Evolutionary conservation across 2,329 filamentous ascomycete genomes (phyloP).

Genomic region (Calonectria ilicicola): DNA sequence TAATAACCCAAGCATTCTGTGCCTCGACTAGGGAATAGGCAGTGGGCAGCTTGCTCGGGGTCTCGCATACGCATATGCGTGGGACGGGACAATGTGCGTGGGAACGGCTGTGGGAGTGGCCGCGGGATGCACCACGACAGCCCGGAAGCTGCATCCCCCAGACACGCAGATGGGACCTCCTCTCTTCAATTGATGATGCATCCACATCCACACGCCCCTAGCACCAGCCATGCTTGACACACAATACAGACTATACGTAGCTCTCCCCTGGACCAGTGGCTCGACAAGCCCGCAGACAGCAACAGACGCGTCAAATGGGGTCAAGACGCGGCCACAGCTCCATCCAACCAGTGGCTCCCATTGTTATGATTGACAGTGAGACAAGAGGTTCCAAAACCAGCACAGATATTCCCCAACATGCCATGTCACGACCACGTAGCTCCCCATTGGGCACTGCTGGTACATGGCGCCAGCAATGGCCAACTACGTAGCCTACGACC

Average conservation of each 20-base stretch:
- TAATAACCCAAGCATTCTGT: constrained; percentile 3
- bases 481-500: background rate
- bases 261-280: constrained; percentile 16
- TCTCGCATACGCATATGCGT: constrained; percentile 37
- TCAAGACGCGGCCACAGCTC: constrained; percentile 33
- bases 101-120: constrained; percentile 31
- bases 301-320: constrained; percentile 27
- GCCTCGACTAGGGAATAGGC: constrained; percentile 13
- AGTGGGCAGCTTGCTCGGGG: constrained; percentile 31
- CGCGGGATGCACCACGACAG: constrained; percentile 27
- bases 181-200: background rate
- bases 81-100: constrained; percentile 31
- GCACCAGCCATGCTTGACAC: background rate
- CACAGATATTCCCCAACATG: constrained; percentile 11
- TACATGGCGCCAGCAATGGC: background rate
- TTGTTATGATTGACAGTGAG: constrained; percentile 43
- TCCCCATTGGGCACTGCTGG: background rate
- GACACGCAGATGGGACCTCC: constrained; percentile 3
- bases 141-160: constrained; percentile 17
- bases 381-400: constrained; percentile 26
- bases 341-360: constrained; percentile 22
- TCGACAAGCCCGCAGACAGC: constrained; percentile 24
- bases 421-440: constrained; percentile 9
- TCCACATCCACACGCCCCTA: constrained; percentile 5
- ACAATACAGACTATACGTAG: background rate